Percentiles rank a stretch among this genome's conserved stretches.
Conservation (phyloP, 2,329 filamentous ascomycete genomes). For the Penicillium hordei region DNA sequence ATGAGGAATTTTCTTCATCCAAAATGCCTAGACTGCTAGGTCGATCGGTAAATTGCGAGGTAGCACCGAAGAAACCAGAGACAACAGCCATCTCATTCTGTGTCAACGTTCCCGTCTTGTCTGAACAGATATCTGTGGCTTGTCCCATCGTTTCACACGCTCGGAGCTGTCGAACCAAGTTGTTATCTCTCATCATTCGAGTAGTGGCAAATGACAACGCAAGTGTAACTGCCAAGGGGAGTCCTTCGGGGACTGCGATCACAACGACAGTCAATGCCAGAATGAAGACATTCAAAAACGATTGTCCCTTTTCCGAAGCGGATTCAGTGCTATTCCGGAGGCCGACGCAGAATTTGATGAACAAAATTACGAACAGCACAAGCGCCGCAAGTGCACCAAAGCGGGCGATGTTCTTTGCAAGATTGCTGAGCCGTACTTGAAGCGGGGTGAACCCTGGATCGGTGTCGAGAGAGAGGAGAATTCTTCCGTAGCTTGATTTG, state of each 20-base stretch:
- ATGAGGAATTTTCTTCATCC: neutral
- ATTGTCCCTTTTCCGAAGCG: conserved; percentile 45
- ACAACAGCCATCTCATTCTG: conserved; percentile 74
- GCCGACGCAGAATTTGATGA: conserved; percentile 78
- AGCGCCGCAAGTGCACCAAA: conserved; percentile 63
- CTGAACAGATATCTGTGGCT: conserved; percentile 73
- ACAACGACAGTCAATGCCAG: conserved; percentile 73
- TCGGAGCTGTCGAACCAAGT: conserved; percentile 70
- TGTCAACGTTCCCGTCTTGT: conserved; percentile 72
- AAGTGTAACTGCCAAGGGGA: conserved; percentile 71
- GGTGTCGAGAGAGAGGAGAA: conserved; percentile 68
- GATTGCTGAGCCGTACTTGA: conserved; percentile 70
- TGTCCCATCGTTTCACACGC: conserved; percentile 79
- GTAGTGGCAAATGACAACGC: conserved; percentile 73
- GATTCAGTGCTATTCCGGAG: conserved; percentile 65
- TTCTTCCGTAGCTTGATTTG: conserved; percentile 69
- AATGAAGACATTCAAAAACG: conserved; percentile 70
- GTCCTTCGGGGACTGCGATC: conserved; percentile 71
- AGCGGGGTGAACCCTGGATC: conserved; percentile 71
- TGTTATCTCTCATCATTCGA: conserved; percentile 72
- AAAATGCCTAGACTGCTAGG: too few relatives aligned
- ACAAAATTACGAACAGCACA: conserved; percentile 76
- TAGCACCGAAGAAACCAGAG: conserved; percentile 61
- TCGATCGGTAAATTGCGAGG: conserved; percentile 10
- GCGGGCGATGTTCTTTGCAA: conserved; percentile 73